A percentile compares a stretch with the other conserved stretches of the same genome.
These are phyloP conservation scores for Chaetomium globosum DNA, from an alignment of 2,329 filamentous ascomycete species.

Conservation along the genomic window DNA sequence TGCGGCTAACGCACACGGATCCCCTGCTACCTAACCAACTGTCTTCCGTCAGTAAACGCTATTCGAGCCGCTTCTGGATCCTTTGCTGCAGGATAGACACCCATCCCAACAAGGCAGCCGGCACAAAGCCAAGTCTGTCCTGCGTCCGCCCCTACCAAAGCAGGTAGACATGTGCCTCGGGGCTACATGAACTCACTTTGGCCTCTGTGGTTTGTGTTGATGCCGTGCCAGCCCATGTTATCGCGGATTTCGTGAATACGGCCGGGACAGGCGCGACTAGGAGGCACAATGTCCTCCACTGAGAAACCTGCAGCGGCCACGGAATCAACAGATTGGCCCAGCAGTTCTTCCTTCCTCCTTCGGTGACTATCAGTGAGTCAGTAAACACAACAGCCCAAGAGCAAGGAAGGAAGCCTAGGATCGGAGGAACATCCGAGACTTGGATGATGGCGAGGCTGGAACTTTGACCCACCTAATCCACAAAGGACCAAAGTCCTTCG, in stretches of 20 bases:
- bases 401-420: neutral
- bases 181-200: neutral
- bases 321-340: neutral
- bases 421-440: neutral
- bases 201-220: neutral
- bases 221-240: neutral
- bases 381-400: neutral
- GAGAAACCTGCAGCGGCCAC: neutral
- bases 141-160: neutral
- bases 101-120: neutral
- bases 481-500: neutral
- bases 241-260: no score
- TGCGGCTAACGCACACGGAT: neutral
- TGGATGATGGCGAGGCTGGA: neutral
- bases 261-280: neutral
- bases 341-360: neutral
- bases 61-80: neutral
- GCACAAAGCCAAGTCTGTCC: neutral
- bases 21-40: conserved; percentile 1
- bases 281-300: neutral
- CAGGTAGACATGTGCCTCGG: neutral
- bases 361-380: neutral
- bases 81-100: neutral
- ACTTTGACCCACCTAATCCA: neutral
- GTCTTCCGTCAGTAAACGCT: neutral